These are phyloP conservation scores for Thielaviopsis ethacetica DNA, from an alignment of 2,329 filamentous ascomycete species.

Conservation along the genomic window DNA sequence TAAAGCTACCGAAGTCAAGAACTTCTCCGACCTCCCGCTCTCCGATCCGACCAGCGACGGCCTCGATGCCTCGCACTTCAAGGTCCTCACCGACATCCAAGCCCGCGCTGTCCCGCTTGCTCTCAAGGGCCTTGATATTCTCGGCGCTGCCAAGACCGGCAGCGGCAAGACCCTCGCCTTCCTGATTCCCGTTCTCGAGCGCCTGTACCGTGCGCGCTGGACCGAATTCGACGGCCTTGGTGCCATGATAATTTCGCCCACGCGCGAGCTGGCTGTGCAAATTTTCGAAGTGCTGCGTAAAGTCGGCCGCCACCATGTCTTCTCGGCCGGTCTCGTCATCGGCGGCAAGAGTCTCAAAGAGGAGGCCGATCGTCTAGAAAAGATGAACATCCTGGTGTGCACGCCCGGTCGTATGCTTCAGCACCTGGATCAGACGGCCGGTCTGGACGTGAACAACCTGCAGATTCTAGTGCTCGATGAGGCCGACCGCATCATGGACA, in stretches of 20 bases:
- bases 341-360: conserved; percentile 84
- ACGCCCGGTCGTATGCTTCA: conserved; percentile 91
- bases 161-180: conserved; percentile 94
- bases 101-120: conserved; percentile 74
- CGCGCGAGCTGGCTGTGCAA: conserved; percentile 86
- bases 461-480: conserved; percentile 91
- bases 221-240: conserved; percentile 82
- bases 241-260: conserved; percentile 84
- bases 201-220: conserved; percentile 77
- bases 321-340: conserved; percentile 85
- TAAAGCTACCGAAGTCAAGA: conserved; percentile 41
- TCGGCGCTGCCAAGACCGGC: conserved; percentile 89
- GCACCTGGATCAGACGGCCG: conserved; percentile 84
- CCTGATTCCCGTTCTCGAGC: conserved; percentile 79
- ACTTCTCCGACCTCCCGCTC: conserved; percentile 73
- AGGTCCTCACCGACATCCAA: conserved; percentile 82
- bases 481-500: conserved; percentile 91
- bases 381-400: conserved; percentile 96
- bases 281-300: conserved; percentile 91
- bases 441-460: conserved; percentile 76
- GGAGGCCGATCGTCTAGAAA: conserved; percentile 63
- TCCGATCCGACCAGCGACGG: conserved; percentile 66
- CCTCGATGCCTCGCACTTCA: conserved; percentile 75
- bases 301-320: conserved; percentile 73
- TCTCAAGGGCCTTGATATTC: conserved; percentile 70